phyloP scores from a whole-genome alignment of 2,329 filamentous ascomycete species.

The Madurella mycetomatis region DNA sequence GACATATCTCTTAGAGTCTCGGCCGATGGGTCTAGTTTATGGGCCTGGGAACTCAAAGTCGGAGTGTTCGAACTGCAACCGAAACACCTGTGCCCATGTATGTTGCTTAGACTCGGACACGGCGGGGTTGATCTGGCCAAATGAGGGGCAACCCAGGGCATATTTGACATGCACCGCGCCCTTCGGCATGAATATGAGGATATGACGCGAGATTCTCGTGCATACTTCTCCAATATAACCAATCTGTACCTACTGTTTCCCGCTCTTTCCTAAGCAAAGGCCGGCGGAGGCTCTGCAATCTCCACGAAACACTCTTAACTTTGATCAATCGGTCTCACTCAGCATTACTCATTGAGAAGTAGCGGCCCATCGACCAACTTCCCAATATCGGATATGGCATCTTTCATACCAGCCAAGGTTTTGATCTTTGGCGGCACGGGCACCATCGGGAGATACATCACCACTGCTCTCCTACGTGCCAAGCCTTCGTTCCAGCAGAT shows the following conservation, averaged over 20 bases:
- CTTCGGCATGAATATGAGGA: neutral
- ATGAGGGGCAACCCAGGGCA: slow-evolving; percentile 11
- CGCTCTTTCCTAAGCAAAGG: no score
- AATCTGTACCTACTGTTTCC: no score
- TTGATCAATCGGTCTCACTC: no score
- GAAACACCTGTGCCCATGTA: no score
- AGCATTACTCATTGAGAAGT: neutral
- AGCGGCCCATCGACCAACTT: neutral
- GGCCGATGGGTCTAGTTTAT: no score
- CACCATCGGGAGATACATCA: slow-evolving; percentile 40
- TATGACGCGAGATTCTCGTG: no score
- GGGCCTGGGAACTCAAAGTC: no score
- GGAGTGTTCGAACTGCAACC: no score
- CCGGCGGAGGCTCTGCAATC: no score
- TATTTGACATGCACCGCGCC: slow-evolving; percentile 3
- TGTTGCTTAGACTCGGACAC: neutral
- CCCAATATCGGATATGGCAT: slow-evolving; percentile 11
- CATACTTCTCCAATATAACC: no score
- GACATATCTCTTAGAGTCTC: no score
- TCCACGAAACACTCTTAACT: no score
- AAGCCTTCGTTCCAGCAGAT: slow-evolving; percentile 33
- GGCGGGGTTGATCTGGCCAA: slow-evolving; percentile 4
- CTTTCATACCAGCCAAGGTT: slow-evolving; percentile 27
- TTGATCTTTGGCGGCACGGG: slow-evolving; percentile 40
- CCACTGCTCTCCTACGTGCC: slow-evolving; percentile 34